A percentile compares a stretch with the other conserved stretches of the same genome.
Conservation (phyloP, 2,329 filamentous ascomycete genomes). For the Nakataea oryzae region DNA sequence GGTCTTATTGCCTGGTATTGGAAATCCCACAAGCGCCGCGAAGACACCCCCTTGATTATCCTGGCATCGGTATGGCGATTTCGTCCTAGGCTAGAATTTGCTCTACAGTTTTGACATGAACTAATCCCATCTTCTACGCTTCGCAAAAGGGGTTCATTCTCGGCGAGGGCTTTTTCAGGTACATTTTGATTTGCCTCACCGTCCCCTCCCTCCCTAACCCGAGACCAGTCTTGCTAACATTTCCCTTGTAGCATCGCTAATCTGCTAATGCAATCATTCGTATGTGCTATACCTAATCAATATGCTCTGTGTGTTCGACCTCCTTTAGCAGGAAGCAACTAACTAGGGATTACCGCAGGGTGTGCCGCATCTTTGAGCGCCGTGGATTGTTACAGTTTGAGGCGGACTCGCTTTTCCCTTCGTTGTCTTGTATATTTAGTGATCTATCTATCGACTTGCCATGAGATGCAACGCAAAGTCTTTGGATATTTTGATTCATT, state of each 20-base stretch:
- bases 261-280: constrained; percentile 64
- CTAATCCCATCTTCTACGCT: neutral
- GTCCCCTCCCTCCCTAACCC: neutral
- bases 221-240: neutral
- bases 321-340: neutral
- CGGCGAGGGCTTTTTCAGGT: constrained; percentile 73
- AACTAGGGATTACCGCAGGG: constrained; percentile 12
- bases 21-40: constrained; percentile 39
- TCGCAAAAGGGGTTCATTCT: constrained; percentile 65
- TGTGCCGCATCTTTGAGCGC: constrained; percentile 48
- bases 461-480: too few species aligned
- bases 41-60: constrained; percentile 76
- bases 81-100: constrained; percentile 13
- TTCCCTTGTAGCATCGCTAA: constrained; percentile 61
- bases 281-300: neutral
- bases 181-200: neutral
- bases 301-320: too few species aligned
- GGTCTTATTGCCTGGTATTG: constrained; percentile 71
- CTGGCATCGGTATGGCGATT: constrained; percentile 53
- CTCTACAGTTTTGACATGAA: neutral
- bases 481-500: too few species aligned
- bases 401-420: too few species aligned
- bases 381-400: too few species aligned
- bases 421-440: neutral
- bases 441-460: neutral